Evolutionary conservation across 441 rosid genomes (phyloP), one percentile per base, ranked within the genome.

Genomic region (Hura crepitans): DNA sequence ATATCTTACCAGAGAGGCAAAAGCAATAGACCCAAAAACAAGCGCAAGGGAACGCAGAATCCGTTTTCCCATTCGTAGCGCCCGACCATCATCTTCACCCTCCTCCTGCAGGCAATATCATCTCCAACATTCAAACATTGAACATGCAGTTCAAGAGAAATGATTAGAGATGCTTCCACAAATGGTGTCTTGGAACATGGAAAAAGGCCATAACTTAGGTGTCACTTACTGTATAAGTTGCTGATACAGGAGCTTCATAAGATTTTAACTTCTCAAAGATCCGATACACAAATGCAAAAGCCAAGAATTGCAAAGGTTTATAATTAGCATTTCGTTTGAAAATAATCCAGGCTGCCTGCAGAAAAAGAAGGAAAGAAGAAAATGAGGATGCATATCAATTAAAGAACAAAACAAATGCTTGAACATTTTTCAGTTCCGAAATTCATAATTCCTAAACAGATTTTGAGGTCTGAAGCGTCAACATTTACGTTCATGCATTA

Each of bases 251-350:
- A 31, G 86, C 86, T 78, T 95, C 97, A 77, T 66, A 85, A 64
- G 95, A 75, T 82, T 92, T 92, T 75, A 95, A 77, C 84, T 95
- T 95, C 86, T 92, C 97, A 70, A 92, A 92, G 70, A 95, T 67
- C 57, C 97, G 83, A 80, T 90, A 95, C 53, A 92, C 97, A 72
- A 92, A 92, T 55, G 83, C 95, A 78, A 95, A 95, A 65, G 94
- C 85, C 86, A 95, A 79, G 81, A 95, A 95, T 79, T 92, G 99
- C 81, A 92, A 73, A 12, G 98, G 96, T 79, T 92, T 95, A 78
- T 92, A 95, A 43, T 90, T 97, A 62, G 87, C 97, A 77, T 49
- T 84, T 68, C 86, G 87, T 69, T 88, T 80, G 78, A 90, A 78
- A 42, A 84, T 65, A 76, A 89, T 81, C 99, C 99, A 92, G 78